Evolutionary conservation across 306 rosid genomes (phyloP).

Genomic region (Arachis stenosperma): DNA sequence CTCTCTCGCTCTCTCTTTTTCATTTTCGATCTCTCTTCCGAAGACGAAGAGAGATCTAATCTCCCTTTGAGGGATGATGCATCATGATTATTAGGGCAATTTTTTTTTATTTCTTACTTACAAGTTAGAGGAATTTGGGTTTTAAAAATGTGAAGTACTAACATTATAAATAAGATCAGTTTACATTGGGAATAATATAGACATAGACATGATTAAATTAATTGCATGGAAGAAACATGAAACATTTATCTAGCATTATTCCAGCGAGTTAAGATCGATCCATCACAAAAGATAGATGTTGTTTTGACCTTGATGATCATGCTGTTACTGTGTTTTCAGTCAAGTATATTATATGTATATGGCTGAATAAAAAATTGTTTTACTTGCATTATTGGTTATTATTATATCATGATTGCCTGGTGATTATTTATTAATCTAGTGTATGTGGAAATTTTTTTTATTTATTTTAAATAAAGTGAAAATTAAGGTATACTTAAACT

Average conservation of each 20-base stretch:
- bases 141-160: too few species aligned
- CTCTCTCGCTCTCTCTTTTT: slow-evolving; percentile 24
- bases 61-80: background rate
- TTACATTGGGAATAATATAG: background rate
- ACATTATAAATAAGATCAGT: too few species aligned
- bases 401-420: slow-evolving; percentile 24
- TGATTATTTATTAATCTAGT: background rate
- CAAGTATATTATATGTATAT: too few species aligned
- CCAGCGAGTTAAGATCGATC: background rate
- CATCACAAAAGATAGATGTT: too few species aligned
- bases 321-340: background rate
- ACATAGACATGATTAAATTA: background rate
- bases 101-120: too few species aligned
- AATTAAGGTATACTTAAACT: too few species aligned
- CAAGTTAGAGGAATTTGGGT: too few species aligned
- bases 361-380: too few species aligned
- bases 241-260: slow-evolving; percentile 17
- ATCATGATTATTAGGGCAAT: background rate
- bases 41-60: too few species aligned
- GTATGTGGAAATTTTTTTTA: too few species aligned
- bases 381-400: too few species aligned
- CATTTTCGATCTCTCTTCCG: background rate
- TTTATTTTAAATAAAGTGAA: too few species aligned
- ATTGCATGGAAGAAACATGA: slow-evolving; percentile 32
- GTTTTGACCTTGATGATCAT: slow-evolving; percentile 7